Percentiles rank a stretch among this genome's conserved stretches.
Conservation (phyloP, 1,284 basidiomycete genomes). For the Leccinum huronense region DNA sequence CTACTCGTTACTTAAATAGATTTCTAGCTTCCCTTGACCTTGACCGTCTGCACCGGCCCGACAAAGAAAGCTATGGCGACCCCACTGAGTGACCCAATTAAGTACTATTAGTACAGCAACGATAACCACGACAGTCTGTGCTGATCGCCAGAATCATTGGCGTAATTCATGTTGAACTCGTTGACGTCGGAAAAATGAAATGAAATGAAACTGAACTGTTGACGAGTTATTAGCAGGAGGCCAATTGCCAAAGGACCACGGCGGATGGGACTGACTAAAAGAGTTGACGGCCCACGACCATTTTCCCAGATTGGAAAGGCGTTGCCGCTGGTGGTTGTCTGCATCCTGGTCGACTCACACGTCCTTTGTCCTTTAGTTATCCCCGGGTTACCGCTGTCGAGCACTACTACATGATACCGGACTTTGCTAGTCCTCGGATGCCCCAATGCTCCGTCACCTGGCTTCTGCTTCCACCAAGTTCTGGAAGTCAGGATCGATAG, state of each 20-base stretch:
- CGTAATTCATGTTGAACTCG: constrained; percentile 64
- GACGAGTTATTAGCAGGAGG: not conserved
- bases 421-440: no score
- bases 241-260: no score
- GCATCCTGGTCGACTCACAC: no score
- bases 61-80: constrained; percentile 33
- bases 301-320: constrained; percentile 50
- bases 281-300: constrained; percentile 55
- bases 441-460: no score
- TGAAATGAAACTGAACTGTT: constrained; percentile 57
- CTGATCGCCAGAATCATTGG: constrained; percentile 49
- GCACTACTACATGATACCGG: no score
- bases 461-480: constrained; percentile 35
- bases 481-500: constrained; percentile 37
- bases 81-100: constrained; percentile 33
- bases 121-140: constrained; percentile 38
- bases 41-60: constrained; percentile 35
- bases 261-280: constrained; percentile 38
- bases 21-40: not conserved
- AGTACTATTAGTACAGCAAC: constrained; percentile 11
- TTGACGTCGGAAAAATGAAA: constrained; percentile 63
- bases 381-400: no score
- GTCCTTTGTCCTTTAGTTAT: no score
- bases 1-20: no score
- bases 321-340: no score